Base-by-base conservation (phyloP, 352 stramenopile species). In the Globisporangium alternatum region DNA sequence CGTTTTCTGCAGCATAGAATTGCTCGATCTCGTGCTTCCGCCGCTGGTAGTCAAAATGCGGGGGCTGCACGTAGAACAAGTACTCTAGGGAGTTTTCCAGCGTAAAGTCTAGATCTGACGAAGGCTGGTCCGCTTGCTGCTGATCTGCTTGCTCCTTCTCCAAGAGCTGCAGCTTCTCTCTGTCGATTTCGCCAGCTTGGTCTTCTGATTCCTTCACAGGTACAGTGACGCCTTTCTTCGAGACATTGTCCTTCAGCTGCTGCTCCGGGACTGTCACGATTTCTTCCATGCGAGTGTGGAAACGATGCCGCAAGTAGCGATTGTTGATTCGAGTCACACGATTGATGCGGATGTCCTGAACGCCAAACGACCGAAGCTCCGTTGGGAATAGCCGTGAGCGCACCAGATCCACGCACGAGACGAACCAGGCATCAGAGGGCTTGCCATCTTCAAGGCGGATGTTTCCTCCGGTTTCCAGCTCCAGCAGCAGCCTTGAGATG, bases 401-500 rank as follows among this genome's bases (percentile, higher is more conserved):
- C 22, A 97, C 64, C 19, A 97, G 66, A 35, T 96, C 88, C 2
- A 91, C 77, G 54, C 88, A 97, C 12, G 84, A 95, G 6, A 68
- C 68, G 44, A 89, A 96, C 90, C 91, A 97, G 5, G 88, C 76
- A 52, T 98, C 90, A 0, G 72, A 72, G 0, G 81, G 72, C 25
- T 80, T 92, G 0, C 90, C 91, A 48, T 97, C 91, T 64, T 97
- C 91, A 9, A 98, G 70, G 0, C 89, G 84, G 55, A 98, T 95
- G 54, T 98, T 97, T 0, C 91, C 91, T 15, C 91, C 91, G 5
- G 89, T 97, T 41, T 97, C 86, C 15, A 98, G 76, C 67, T 98
- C 91, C 33, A 97, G 58, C 51, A 97, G 69, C 30, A 98, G 64
- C 9, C 90, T 75, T 25, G 81, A 77, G 39, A 96, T 91, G 49